A percentile compares a stretch with the other conserved stretches of the same genome.
phyloP scores from a whole-genome alignment of 768 basidiomycete genomes.

The Leucosporidium yakuticum region DNA sequence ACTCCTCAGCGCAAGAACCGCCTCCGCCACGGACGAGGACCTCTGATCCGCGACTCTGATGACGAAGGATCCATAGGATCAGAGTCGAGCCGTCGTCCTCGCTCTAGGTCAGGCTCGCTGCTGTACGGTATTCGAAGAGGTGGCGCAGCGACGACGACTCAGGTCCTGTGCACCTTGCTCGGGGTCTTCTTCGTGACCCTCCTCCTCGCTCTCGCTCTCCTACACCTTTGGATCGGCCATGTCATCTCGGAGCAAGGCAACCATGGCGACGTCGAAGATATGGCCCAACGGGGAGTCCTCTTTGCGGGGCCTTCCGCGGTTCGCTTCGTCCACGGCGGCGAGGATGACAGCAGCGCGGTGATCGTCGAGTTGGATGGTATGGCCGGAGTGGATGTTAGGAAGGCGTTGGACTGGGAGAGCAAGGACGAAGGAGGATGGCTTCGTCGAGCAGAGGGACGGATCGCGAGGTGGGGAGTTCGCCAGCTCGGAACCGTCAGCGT shows the following conservation, averaged over 20 bases:
- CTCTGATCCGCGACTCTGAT: conserved; percentile 15
- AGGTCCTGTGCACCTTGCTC: conserved; percentile 18
- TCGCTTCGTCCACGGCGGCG: conserved; percentile 8
- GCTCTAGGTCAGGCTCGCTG: background rate
- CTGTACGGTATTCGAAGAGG: no score
- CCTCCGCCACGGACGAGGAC: conserved; percentile 20
- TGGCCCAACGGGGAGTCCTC: conserved; percentile 17
- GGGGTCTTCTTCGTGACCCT: conserved; percentile 11
- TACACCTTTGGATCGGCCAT: conserved; percentile 33
- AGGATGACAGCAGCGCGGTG: conserved; percentile 1
- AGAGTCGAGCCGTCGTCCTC: conserved; percentile 3
- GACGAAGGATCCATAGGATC: conserved; percentile 21
- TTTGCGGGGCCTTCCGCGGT: conserved; percentile 22
- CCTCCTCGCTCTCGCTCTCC: conserved; percentile 12
- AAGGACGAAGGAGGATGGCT: conserved; percentile 20
- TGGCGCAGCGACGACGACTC: no score
- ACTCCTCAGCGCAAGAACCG: background rate
- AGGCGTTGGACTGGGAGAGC: conserved; percentile 26
- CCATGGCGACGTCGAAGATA: conserved; percentile 15
- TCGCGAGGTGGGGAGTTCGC: conserved; percentile 21
- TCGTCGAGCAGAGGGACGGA: conserved; percentile 6
- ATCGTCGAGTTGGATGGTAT: conserved; percentile 21
- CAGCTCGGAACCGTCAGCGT: conserved; percentile 13
- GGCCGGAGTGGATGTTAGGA: conserved; percentile 26
- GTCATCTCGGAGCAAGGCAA: conserved; percentile 24